Conservation (phyloP, 345 rosid species). For the Luvunga scandens region DNA sequence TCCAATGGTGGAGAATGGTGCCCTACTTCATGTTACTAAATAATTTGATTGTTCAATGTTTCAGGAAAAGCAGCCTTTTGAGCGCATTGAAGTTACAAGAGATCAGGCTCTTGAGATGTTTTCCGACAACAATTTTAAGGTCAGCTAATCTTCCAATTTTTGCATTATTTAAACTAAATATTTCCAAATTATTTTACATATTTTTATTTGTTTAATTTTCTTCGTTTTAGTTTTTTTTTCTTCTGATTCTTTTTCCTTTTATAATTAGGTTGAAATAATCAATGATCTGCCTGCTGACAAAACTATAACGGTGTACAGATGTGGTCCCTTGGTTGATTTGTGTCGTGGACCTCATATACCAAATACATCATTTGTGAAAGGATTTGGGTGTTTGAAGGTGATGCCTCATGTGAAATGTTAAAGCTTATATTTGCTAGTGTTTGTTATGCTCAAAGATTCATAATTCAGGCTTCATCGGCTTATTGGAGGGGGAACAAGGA, state of each 20-base stretch:
- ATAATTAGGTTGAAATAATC: slow-evolving; percentile 84
- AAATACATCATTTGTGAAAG: slow-evolving; percentile 92
- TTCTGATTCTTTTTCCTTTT: slow-evolving; percentile 15
- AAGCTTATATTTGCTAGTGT: slow-evolving; percentile 11
- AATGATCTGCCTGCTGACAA: slow-evolving; percentile 79
- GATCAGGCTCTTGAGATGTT: slow-evolving; percentile 87
- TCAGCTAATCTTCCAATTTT: slow-evolving; percentile 23
- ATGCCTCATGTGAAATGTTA: slow-evolving; percentile 6
- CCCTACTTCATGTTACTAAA: neutral
- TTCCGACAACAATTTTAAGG: slow-evolving; percentile 92
- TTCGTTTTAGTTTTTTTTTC: slow-evolving; percentile 14
- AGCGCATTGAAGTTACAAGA: slow-evolving; percentile 91
- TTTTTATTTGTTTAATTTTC: neutral
- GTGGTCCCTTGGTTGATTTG: slow-evolving; percentile 93
- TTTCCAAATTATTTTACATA: neutral
- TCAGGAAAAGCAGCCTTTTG: slow-evolving; percentile 92
- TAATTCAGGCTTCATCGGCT: slow-evolving; percentile 88
- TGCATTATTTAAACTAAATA: slow-evolving; percentile 3
- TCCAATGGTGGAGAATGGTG: neutral
- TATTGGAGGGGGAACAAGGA: slow-evolving; percentile 93
- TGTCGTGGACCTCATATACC: slow-evolving; percentile 99
- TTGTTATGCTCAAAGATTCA: slow-evolving; percentile 13
- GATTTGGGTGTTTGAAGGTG: slow-evolving; percentile 91
- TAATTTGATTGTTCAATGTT: slow-evolving; percentile 9
- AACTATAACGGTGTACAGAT: slow-evolving; percentile 93